phyloP scores from a whole-genome alignment of 2,329 filamentous ascomycete genomes.

The Arthrinium puccinioides region DNA sequence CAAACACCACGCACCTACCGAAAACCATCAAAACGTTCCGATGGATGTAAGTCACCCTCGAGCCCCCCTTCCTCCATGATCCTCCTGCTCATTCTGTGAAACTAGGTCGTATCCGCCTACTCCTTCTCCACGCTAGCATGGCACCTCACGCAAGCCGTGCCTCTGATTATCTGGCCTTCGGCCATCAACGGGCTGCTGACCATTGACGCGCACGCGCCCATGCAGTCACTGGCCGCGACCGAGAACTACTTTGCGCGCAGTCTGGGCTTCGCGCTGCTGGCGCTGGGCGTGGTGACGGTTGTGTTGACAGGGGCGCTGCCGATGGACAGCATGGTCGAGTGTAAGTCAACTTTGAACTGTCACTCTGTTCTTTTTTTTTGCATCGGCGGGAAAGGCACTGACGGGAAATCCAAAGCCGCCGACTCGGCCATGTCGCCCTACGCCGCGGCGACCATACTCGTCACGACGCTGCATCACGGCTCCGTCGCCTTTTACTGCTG shows the following conservation, averaged over 20 bases:
- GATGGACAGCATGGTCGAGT: slow-evolving; percentile 41
- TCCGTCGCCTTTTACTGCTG: slow-evolving; percentile 61
- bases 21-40: background rate
- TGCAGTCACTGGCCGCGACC: slow-evolving; percentile 35
- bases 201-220: slow-evolving; percentile 3
- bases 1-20: background rate
- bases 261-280: slow-evolving; percentile 60
- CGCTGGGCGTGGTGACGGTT: slow-evolving; percentile 56
- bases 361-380: too few relatives aligned
- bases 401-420: too few relatives aligned
- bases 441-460: slow-evolving; percentile 56
- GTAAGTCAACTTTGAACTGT: too few relatives aligned
- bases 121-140: slow-evolving; percentile 44
- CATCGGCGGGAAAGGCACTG: too few relatives aligned
- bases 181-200: slow-evolving; percentile 37
- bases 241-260: slow-evolving; percentile 69
- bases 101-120: slow-evolving; percentile 41
- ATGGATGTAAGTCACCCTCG: background rate
- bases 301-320: slow-evolving; percentile 66
- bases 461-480: slow-evolving; percentile 62
- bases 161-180: slow-evolving; percentile 39
- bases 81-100: background rate
- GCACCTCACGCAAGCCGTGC: slow-evolving; percentile 39
- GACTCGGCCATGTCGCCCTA: slow-evolving; percentile 47
- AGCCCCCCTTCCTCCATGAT: background rate